Evolutionary conservation across 192 early-diverging fungal genomes (phyloP).

Genomic region (Hyaloraphidium curvatum): DNA sequence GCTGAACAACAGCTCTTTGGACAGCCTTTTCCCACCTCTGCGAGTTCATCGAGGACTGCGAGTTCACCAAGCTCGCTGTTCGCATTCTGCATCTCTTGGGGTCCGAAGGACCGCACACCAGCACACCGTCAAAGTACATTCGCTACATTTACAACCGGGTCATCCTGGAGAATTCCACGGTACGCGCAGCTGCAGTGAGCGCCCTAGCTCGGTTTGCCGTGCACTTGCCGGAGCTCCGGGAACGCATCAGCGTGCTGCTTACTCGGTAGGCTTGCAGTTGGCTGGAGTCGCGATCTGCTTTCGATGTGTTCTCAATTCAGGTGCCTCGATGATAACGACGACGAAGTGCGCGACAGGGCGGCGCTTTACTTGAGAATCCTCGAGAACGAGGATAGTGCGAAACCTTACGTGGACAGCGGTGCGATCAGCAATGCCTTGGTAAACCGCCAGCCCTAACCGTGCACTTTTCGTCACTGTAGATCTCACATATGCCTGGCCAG

Average conservation of each 20-base stretch:
- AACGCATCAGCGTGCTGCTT: constrained; percentile 50
- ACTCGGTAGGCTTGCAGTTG: constrained; percentile 19
- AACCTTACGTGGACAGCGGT: constrained; percentile 70
- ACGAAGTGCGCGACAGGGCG: constrained; percentile 94
- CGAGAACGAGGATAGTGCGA: constrained; percentile 34
- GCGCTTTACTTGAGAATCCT: constrained; percentile 70
- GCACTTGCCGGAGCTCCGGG: constrained; percentile 45
- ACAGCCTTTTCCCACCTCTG: constrained; percentile 81
- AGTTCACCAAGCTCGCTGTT: constrained; percentile 96
- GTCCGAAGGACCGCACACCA: constrained; percentile 75
- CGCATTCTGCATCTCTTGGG: constrained; percentile 89
- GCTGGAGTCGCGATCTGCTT: constrained; percentile 1
- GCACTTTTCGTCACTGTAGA: constrained; percentile 21
- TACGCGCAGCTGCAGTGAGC: constrained; percentile 88
- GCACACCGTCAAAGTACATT: constrained; percentile 87
- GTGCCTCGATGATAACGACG: constrained; percentile 92
- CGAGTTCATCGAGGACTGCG: constrained; percentile 99
- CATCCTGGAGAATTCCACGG: constrained; percentile 89
- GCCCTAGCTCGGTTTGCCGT: constrained; percentile 88
- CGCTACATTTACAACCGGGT: constrained; percentile 99
- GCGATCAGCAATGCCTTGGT: constrained; percentile 7
- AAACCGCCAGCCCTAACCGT: not conserved
- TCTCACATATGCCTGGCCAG: constrained; percentile 63
- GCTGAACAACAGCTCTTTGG: not conserved
- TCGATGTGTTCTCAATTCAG: constrained; percentile 19